phyloP scores from a whole-genome alignment of 1,284 basidiomycete genomes.

The Trichosporon faecale region DNA sequence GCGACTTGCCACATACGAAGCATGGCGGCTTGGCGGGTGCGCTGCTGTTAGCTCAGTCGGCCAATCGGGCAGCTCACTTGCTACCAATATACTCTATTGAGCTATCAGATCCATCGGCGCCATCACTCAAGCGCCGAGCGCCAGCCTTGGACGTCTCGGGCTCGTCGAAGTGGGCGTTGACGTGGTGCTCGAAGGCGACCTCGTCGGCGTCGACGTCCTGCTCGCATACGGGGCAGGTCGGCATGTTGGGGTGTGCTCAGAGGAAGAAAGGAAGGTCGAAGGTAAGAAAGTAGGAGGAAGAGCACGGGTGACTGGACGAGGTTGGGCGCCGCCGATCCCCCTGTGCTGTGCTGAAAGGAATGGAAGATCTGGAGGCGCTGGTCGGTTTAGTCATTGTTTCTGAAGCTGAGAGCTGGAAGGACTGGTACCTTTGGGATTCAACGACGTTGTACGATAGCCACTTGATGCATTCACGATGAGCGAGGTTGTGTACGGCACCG shows the following conservation, averaged over 20 bases:
- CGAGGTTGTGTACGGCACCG: no score
- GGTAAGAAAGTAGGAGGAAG: no score
- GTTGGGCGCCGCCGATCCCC: neutral
- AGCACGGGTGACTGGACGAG: neutral
- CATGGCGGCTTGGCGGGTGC: slow-evolving; percentile 20
- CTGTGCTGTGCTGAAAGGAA: neutral
- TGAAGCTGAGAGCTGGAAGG: neutral
- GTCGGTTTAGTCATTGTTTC: neutral
- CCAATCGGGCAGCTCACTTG: slow-evolving; percentile 14
- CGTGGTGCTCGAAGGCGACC: slow-evolving; percentile 35
- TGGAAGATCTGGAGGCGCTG: neutral
- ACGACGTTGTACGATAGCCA: neutral
- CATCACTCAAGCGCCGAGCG: neutral
- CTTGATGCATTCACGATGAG: neutral
- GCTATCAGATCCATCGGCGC: neutral
- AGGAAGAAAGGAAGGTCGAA: neutral
- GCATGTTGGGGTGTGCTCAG: slow-evolving; percentile 16
- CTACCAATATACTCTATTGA: slow-evolving; percentile 7
- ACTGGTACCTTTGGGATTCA: neutral
- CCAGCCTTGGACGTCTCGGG: neutral
- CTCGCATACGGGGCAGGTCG: slow-evolving; percentile 38
- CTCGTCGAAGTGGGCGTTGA: slow-evolving; percentile 38
- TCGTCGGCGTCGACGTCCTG: slow-evolving; percentile 29
- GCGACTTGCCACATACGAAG: slow-evolving; percentile 33
- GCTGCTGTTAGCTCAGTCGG: neutral